Evolutionary conservation across 1,284 basidiomycete species (phyloP), one percentile per base, ranked within the genome.

Genomic region (Moniliophthora roreri): DNA sequence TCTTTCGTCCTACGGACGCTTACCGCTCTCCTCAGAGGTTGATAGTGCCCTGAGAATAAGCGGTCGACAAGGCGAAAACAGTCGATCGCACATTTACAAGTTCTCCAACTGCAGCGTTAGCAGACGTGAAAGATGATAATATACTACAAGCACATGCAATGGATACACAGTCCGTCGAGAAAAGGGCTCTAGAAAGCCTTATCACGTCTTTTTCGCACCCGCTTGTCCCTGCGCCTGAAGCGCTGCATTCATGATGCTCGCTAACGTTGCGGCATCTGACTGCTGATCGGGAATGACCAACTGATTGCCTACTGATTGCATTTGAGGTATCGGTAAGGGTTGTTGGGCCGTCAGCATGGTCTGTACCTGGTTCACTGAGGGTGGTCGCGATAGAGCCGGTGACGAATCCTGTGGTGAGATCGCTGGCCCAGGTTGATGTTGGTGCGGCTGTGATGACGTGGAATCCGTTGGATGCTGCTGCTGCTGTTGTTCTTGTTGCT

Each of bases 211-310:
- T n/a, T 70, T 42, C n/a, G n/a, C n/a, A n/a, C n/a, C n/a, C 23
- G 53, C 18, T 11, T 68, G 57, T 20, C 21, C 23, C 78, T 45
- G 16, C 2, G 53, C 13, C 18, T 13, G 4, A 4, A 40, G n/a
- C 45, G 38, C 86, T 13, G 82, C 82, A 58, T 83, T 80, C 83
- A 88, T 82, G 58, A 87, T 84, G 53, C 78, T 81, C 32, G 82
- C 85, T 63, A 87, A 79, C 44, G 82, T 51, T 11, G 48, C 20
- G 3, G 53, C 28, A 24, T 20, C 26, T 32, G 37, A 13, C 32
- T 28, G 38, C 18, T 16, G 26, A 15, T 15, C 3, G 16, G 13
- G n/a, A 23, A 23, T 10, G 11, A 47, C 28, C 20, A 18, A 40
- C 16, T 26, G 26, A 26, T 9, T 28, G 21, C 15, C 10, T 24